Conservation (phyloP, 306 rosid species). For the Citrullus mucosospermus region DNA sequence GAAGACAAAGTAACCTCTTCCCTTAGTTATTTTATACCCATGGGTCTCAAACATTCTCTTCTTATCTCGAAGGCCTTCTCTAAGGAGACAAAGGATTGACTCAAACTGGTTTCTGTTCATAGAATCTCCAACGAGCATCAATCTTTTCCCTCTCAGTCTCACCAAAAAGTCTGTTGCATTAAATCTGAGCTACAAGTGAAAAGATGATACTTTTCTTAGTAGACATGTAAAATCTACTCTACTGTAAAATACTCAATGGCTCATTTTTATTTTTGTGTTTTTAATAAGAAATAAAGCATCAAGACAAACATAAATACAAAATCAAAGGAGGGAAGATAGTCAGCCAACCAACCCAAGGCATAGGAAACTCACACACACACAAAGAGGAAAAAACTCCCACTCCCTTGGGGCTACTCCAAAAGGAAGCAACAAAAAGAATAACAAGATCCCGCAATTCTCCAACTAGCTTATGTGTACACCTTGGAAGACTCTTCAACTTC, state of each 20-base stretch:
- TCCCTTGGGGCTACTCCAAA: neutral
- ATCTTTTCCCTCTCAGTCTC: conserved; percentile 63
- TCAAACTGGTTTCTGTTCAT: conserved; percentile 92
- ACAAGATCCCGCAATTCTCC: neutral
- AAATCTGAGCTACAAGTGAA: conserved; percentile 47
- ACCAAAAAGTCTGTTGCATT: conserved; percentile 78
- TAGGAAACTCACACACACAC: neutral
- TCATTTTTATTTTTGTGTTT: neutral
- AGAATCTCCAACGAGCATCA: conserved; percentile 91
- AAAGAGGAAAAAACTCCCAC: neutral
- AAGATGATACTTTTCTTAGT: neutral
- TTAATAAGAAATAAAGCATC: neutral
- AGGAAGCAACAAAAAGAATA: neutral
- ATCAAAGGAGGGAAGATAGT: neutral
- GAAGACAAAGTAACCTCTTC: conserved; percentile 76
- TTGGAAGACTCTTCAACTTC: neutral
- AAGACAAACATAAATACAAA: neutral
- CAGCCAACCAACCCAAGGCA: neutral
- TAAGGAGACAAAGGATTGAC: conserved; percentile 77
- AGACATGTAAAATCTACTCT: neutral
- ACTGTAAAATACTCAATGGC: neutral
- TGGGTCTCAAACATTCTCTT: conserved; percentile 73
- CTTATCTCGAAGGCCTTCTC: conserved; percentile 65
- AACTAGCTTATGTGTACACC: neutral
- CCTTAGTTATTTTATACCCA: conserved; percentile 81